A percentile compares a stretch with the other conserved stretches of the same genome.
These are phyloP conservation scores for Plicaturopsis crispa DNA, from an alignment of 768 basidiomycete genomes.

Conservation along the genomic window DNA sequence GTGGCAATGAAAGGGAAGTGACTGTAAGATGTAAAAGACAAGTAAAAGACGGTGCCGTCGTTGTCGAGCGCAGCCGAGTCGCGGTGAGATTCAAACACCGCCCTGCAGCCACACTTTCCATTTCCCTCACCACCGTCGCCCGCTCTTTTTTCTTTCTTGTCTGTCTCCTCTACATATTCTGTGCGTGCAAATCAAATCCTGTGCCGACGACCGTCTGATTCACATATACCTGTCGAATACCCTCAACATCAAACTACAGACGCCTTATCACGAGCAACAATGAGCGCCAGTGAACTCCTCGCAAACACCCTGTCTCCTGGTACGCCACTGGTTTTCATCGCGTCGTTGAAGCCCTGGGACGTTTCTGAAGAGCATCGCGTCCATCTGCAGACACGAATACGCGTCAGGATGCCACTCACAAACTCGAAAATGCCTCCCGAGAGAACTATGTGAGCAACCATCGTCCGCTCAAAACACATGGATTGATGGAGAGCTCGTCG, in stretches of 20 bases:
- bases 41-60: too few species aligned
- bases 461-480: constrained; percentile 10
- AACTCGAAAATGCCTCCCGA: constrained; percentile 78
- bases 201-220: too few species aligned
- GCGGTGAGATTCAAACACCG: too few species aligned
- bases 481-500: too few species aligned
- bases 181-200: too few species aligned
- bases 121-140: constrained; percentile 10
- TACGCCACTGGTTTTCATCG: constrained; percentile 33
- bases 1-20: too few species aligned
- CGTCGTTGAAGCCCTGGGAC: constrained; percentile 20
- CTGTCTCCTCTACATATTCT: constrained; percentile 8
- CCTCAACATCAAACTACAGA: constrained; percentile 12
- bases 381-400: constrained; percentile 64
- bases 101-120: too few species aligned
- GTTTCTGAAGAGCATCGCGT: constrained; percentile 1
- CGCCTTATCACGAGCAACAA: too few species aligned
- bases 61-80: too few species aligned
- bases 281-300: constrained; percentile 90
- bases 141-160: constrained; percentile 11
- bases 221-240: constrained; percentile 16
- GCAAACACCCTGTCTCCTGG: constrained; percentile 89
- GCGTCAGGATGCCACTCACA: constrained; percentile 87
- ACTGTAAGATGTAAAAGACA: too few species aligned
- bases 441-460: constrained; percentile 76